Base-by-base conservation (phyloP, 768 basidiomycete species). In the Hericium erinaceus region DNA sequence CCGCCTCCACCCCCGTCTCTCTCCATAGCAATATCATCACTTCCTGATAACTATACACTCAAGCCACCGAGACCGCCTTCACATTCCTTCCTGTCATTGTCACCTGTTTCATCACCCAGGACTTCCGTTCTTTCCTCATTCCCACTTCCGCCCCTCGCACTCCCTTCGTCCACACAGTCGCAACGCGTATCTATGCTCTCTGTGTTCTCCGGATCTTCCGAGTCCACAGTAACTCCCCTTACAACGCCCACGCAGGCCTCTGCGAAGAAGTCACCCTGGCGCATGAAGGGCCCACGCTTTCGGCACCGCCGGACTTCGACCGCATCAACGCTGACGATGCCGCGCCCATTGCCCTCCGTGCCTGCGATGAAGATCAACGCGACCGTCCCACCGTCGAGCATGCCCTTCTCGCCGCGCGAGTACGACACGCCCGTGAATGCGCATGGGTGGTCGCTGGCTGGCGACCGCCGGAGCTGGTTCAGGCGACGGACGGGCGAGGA, bases 401-500 rank as follows among this genome's bases (percentile, higher is more conserved):
- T 59, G n/a, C 57, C 60, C 7, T 60, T 60, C 8, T 60, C 60
- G 18, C 62, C 62, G 6, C 54, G 62, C 54, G 61, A 62, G 20
- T 48, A 11, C 10, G 58, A 40, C 24, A 62, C 61, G 15, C 61
- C 61, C 7, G n/a, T 62, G n/a, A 56, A 56, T 1, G 37, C 48
- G 1, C 55, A 26, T 16, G 24, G 56, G 2, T n/a, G 24, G 33
- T 15, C 54, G 16, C 53, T 40, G 38, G 33, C 33, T 8, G 33
- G 33, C 33, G 33, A 33, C 33, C 33, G 33, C 9, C 33, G 33
- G 33, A 33, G 33, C 33, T 33, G 33, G n/a, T 46, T 20, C n/a
- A 13, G 44, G 44, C 44, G 44, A 9, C 49, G 54, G 26, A 40
- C 52, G 16, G 48, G 33, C 18, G 61, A 61, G 44, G 61, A 60